Evolutionary conservation across 2,329 filamentous ascomycete species (phyloP).

Genomic region (Tolypocladium cylindrosporum): DNA sequence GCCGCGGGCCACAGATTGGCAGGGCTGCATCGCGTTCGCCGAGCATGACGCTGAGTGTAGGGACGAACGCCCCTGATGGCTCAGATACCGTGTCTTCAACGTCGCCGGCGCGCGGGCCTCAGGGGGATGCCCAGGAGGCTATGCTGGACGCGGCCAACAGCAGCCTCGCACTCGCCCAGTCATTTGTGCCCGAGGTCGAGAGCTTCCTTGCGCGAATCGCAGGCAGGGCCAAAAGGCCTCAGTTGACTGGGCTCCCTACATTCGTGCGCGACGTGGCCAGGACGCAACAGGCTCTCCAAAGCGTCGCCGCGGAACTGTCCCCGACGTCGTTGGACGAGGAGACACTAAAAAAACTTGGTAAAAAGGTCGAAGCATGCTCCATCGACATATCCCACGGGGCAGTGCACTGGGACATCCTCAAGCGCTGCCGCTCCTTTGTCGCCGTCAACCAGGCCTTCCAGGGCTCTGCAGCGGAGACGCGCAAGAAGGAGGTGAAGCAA

Average conservation of each 20-base stretch:
- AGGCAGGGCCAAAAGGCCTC: conserved; percentile 3
- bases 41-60: neutral
- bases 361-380: conserved; percentile 13
- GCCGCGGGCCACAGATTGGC: neutral
- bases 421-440: conserved; percentile 19
- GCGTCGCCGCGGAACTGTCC: conserved; percentile 5
- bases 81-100: neutral
- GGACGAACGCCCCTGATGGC: neutral
- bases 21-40: neutral
- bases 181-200: conserved; percentile 10
- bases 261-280: conserved; percentile 11
- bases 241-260: conserved; percentile 11
- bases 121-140: neutral
- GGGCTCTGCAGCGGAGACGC: conserved; percentile 16
- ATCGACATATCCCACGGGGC: conserved; percentile 11
- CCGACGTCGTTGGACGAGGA: conserved; percentile 2
- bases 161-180: conserved; percentile 4
- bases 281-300: conserved; percentile 7
- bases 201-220: conserved; percentile 5
- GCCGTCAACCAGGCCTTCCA: conserved; percentile 22
- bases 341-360: conserved; percentile 5
- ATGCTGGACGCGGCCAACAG: conserved; percentile 5
- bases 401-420: conserved; percentile 21
- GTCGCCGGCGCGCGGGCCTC: neutral
- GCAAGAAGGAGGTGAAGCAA: conserved; percentile 13